Base-by-base conservation (phyloP, 148 eudicot species). In the Chenopodium formosanum region DNA sequence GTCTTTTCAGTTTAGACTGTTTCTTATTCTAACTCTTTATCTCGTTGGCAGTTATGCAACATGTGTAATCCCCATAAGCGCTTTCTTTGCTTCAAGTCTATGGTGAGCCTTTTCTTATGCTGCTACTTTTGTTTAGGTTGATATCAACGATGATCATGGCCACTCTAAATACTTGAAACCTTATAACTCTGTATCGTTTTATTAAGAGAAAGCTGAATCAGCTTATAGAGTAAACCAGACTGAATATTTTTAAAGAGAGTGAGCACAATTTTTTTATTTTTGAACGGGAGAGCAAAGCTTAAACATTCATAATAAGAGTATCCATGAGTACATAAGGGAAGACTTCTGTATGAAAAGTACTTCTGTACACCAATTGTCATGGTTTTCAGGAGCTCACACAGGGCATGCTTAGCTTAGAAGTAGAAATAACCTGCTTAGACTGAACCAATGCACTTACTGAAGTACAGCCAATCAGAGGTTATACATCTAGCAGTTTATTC, bases 51-150 rank as follows among this genome's bases (percentile, higher is more conserved):
- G 97, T 83, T 93, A 93, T 83, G 92, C 90, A 1, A 87, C 97
- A 1, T 93, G 92, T 83, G 97, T 93, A 62, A 84, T 93, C 81
- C 97, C 97, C 63, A 93, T 93, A 67, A 93, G 97, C 71, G 97
- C 97, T 76, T 93, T 93, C 90, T 93, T 93, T 81, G 97, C 97
- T n/a, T 90, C 97, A 77, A 93, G 97, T 83, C 90, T 93, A 48
- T 93, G 97, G 97, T 93, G 87, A 88, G 91, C 76, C 6, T 79
- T 74, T 70, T 70, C 23, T 11, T 50, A 4, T 69, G 14, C 23
- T 14, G 46, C 37, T 29, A 27, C 23, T 67, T 67, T 67, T 68
- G 27, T 46, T 62, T 76, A 14, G 62, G 19, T 47, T 70, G 23
- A 37, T 44, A 14, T 19, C 34, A 17, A 60, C 16, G 63, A 3